phyloP scores from a whole-genome alignment of 176 grass and related monocot species.

The Eremochloa ophiuroides region DNA sequence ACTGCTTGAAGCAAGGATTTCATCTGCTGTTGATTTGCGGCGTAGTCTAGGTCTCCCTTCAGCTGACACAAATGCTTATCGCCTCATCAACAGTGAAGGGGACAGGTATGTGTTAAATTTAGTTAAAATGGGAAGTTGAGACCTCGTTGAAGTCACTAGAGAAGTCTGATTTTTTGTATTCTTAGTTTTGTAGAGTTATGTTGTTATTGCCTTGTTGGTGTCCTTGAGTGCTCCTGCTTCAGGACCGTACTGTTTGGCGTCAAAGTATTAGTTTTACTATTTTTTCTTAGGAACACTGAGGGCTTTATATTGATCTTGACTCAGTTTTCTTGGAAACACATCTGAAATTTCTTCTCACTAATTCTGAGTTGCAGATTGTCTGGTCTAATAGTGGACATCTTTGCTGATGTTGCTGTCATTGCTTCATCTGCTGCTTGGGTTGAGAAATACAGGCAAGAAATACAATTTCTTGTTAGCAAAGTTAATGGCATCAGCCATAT shows the following conservation, averaged over 20 bases:
- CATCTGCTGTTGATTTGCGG: constrained; percentile 58
- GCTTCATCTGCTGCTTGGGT: constrained; percentile 99
- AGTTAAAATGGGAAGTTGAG: not conserved
- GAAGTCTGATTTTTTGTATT: not conserved
- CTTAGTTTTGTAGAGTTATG: not conserved
- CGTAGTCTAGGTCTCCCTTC: constrained; percentile 64
- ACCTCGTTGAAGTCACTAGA: not conserved
- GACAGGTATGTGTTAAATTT: constrained; percentile 56
- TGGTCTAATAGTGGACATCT: constrained; percentile 91
- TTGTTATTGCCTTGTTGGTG: not conserved
- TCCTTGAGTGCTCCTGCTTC: not conserved
- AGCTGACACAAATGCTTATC: constrained; percentile 75
- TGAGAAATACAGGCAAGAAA: constrained; percentile 92
- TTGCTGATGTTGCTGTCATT: constrained; percentile 78
- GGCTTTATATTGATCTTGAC: not conserved
- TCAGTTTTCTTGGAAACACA: not conserved
- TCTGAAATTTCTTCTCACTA: not conserved
- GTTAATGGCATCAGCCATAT: constrained; percentile 72
- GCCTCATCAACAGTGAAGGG: constrained; percentile 92
- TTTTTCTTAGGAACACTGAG: not conserved
- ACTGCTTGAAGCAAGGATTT: constrained; percentile 82
- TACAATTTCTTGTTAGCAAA: constrained; percentile 68
- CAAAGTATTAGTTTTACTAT: not conserved
- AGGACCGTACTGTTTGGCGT: not conserved
- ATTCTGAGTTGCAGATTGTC: constrained; percentile 66